A percentile compares a stretch with the other conserved stretches of the same genome.
phyloP scores from a whole-genome alignment of 2,329 filamentous ascomycete genomes.

The Lizonia empirigonia region DNA sequence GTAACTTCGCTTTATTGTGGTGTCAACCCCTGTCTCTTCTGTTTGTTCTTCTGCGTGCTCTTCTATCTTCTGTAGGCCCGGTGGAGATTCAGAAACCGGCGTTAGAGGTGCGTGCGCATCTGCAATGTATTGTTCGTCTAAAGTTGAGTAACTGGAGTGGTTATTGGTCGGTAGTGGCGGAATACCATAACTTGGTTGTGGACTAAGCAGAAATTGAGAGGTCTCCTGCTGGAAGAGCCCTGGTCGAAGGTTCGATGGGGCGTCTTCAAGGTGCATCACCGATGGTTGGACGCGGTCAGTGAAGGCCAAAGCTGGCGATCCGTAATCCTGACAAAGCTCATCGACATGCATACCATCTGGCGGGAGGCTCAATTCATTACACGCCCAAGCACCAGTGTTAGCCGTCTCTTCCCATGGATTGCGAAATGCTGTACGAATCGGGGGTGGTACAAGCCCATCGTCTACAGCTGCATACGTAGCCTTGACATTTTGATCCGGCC shows the following conservation, averaged over 20 bases:
- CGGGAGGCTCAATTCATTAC: background rate
- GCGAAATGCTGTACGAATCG: background rate
- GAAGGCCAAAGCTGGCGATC: background rate
- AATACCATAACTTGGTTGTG: background rate
- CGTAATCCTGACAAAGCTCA: background rate
- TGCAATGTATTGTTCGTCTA: background rate
- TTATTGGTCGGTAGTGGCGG: background rate
- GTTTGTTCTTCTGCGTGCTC: background rate
- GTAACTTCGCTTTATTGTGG: background rate
- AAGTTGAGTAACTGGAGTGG: background rate
- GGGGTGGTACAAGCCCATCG: background rate
- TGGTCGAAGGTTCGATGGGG: background rate
- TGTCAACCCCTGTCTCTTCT: background rate
- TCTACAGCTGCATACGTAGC: background rate
- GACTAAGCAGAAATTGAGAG: background rate
- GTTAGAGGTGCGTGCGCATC: background rate
- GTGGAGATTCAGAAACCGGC: background rate
- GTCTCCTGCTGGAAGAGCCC: background rate
- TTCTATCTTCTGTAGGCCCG: background rate
- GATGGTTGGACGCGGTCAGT: background rate
- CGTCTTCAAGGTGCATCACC: background rate
- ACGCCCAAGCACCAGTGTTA: background rate
- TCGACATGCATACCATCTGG: background rate
- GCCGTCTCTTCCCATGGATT: background rate
- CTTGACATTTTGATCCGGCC: background rate